These are phyloP conservation scores for Pestalotiopsis fici DNA, from an alignment of 2,329 filamentous ascomycete genomes.

Conservation along the genomic window DNA sequence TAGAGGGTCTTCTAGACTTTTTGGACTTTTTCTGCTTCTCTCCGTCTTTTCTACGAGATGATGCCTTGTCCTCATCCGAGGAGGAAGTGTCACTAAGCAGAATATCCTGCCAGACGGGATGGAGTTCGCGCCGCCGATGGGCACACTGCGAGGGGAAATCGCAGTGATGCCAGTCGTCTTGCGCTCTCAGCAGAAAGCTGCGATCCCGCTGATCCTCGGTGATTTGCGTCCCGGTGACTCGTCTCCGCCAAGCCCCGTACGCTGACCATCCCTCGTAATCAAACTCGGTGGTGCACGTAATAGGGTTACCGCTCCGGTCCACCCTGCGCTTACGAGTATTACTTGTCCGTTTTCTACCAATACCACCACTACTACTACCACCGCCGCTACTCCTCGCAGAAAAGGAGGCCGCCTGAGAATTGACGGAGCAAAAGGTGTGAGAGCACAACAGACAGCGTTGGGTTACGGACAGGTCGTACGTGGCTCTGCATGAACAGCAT, in stretches of 20 bases:
- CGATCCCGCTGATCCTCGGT: background rate
- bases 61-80: background rate
- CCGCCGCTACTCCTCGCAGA: too few species aligned
- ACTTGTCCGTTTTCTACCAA: background rate
- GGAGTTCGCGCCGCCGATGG: background rate
- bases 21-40: background rate
- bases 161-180: conserved; percentile 2
- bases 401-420: background rate
- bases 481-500: background rate
- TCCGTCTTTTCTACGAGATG: background rate
- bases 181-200: background rate
- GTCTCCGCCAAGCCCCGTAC: background rate
- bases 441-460: background rate
- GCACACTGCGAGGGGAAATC: conserved; percentile 1
- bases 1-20: background rate
- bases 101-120: background rate
- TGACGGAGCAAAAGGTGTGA: background rate
- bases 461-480: background rate
- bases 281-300: background rate
- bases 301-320: background rate
- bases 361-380: too few species aligned
- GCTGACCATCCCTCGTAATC: conserved; percentile 2
- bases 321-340: background rate
- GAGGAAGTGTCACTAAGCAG: background rate
- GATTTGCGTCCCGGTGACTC: background rate